These are phyloP conservation scores for Mycosphaerelloides madeirae DNA, from an alignment of 2,329 filamentous ascomycete genomes.

Conservation along the genomic window DNA sequence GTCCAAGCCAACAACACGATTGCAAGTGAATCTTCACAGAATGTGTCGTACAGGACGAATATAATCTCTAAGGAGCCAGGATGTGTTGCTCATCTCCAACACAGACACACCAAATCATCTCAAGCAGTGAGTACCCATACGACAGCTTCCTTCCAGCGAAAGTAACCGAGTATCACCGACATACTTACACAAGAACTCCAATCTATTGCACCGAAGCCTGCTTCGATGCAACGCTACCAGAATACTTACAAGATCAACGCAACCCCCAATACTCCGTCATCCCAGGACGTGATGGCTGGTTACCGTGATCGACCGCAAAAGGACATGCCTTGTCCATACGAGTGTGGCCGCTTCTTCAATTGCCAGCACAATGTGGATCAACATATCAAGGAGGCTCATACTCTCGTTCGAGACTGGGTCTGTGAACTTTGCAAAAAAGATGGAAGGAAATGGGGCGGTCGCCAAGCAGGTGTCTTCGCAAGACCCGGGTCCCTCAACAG, in stretches of 20 bases:
- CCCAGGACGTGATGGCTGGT: too few species aligned
- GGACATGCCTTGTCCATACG: slow-evolving; percentile 11
- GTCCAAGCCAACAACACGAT: not conserved
- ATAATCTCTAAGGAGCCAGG: too few species aligned
- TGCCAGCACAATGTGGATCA: slow-evolving; percentile 17
- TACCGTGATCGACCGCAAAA: slow-evolving; percentile 1
- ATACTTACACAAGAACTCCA: too few species aligned
- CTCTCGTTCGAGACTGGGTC: slow-evolving; percentile 10
- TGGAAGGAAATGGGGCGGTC: not conserved
- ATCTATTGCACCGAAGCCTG: too few species aligned
- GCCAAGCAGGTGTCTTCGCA: not conserved
- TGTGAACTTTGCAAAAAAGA: slow-evolving; percentile 12
- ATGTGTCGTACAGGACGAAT: not conserved
- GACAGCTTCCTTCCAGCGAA: too few species aligned
- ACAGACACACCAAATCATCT: too few species aligned
- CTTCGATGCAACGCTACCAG: too few species aligned
- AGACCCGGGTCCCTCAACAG: slow-evolving; percentile 6
- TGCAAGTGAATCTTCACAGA: not conserved
- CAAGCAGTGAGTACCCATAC: too few species aligned
- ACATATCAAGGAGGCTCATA: slow-evolving; percentile 20
- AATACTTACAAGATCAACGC: too few species aligned
- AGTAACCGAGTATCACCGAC: too few species aligned
- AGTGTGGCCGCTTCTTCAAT: slow-evolving; percentile 8
- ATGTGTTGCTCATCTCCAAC: too few species aligned
- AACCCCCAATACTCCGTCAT: too few species aligned